These are phyloP conservation scores for Neofusicoccum parvum DNA, from an alignment of 2,329 filamentous ascomycete species.

Conservation along the genomic window DNA sequence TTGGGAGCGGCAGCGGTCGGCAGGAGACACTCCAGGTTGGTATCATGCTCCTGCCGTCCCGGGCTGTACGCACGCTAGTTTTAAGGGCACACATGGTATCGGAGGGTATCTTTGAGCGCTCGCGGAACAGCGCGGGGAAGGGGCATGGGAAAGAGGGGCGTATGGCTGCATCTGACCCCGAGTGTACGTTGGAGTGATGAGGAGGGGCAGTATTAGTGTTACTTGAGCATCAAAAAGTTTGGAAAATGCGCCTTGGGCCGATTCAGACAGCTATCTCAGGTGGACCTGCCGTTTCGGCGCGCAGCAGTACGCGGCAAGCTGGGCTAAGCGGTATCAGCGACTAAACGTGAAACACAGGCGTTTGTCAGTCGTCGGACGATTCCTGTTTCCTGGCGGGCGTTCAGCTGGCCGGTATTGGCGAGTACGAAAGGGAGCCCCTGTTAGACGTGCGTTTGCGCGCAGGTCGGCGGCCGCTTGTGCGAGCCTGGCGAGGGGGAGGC, in stretches of 20 bases:
- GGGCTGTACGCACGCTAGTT: conserved; percentile 15
- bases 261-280: not conserved
- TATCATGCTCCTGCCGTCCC: conserved; percentile 4
- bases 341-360: conserved; percentile 5
- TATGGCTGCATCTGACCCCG: conserved; percentile 11
- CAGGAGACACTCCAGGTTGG: conserved; percentile 9
- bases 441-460: not conserved
- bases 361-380: not conserved
- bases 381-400: not conserved
- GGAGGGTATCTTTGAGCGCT: not conserved
- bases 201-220: conserved; percentile 15
- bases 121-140: not conserved
- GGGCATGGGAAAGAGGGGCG: conserved; percentile 13
- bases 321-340: not conserved
- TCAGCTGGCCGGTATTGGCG: not conserved
- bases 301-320: not conserved
- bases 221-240: conserved; percentile 17
- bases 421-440: conserved; percentile 6
- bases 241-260: conserved; percentile 2
- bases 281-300: not conserved
- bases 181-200: conserved; percentile 15
- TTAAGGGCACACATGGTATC: conserved; percentile 10
- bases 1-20: conserved; percentile 11
- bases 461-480: not conserved
- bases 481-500: conserved; percentile 1